Base-by-base conservation (phyloP, 768 basidiomycete species). In the Fomitopsis serialis region DNA sequence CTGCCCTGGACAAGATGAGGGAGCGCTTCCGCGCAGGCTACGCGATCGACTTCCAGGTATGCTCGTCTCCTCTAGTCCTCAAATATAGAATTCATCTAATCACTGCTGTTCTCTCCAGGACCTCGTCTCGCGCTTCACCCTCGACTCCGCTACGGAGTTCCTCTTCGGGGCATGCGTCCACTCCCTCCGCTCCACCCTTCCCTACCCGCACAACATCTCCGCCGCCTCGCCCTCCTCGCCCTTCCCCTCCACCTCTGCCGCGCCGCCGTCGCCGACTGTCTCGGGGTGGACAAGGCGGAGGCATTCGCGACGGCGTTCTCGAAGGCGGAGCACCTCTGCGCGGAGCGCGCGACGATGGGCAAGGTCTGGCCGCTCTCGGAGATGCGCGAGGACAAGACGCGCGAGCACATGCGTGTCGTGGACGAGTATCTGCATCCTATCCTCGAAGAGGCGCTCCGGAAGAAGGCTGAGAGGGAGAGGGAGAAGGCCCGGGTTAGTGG, bases 91-190 rank as follows among this genome's bases (percentile, higher is more conserved):
- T 32, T 32, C 29, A 32, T 32, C 27, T 36, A 34, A 11, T 5
- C 48, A 32, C n/a, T n/a, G 3, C 5, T 13, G 9, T 12, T 9
- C 10, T 21, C 32, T 60, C 35, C 57, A 80, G 67, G 78, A 81
- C 50, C 55, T 74, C 7, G 61, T 79, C 22, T 70, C 70, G 1
- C 72, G 77, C 42, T 77, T 80, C 55, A 76, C 78, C 0, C 70
- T 81, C 35, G 79, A 81, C 61, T 70, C 78, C 4, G 80, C 82
- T 0, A 73, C 79, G 2, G 76, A 79, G 52, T 81, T 79, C 56
- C 64, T 82, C 43, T 80, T 80, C 50, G 79, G 76, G 5, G 60
- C 65, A 35, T 70, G 72, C 34, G 68, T 79, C 2, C 43, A 76
- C 59, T 71, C 70, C 32, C 67, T 81, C 15, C 53, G 59, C 12